Percentiles rank a stretch among this genome's conserved stretches.
phyloP scores from a whole-genome alignment of 345 rosid genomes.

The Turnera subulata region DNA sequence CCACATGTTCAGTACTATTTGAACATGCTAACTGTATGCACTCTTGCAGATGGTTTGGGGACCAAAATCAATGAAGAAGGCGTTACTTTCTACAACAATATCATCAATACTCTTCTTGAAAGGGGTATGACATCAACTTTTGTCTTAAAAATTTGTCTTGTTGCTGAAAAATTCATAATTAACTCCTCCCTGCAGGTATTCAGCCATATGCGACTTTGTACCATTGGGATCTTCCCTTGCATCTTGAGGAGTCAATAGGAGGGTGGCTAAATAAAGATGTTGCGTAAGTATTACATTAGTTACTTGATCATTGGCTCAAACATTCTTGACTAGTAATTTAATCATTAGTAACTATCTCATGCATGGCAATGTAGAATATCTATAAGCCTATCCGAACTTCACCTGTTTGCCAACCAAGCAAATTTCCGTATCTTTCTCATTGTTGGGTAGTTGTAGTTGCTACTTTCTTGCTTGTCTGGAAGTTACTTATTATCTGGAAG shows the following conservation, averaged over 20 bases:
- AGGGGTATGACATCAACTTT: slow-evolving; percentile 42
- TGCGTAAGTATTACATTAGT: slow-evolving; percentile 48
- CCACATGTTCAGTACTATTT: no score
- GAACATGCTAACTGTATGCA: neutral
- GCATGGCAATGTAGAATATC: no score
- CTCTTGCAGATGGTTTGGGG: slow-evolving; percentile 24
- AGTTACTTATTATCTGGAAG: no score
- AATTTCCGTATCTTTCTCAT: no score
- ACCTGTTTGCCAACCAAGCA: no score
- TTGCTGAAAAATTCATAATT: slow-evolving; percentile 6
- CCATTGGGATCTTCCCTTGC: slow-evolving; percentile 40
- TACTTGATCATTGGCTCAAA: no score
- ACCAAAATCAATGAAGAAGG: slow-evolving; percentile 24
- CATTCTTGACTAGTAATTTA: no score
- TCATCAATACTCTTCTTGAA: slow-evolving; percentile 24
- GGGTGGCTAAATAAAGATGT: slow-evolving; percentile 72
- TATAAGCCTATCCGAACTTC: no score
- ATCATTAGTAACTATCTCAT: no score
- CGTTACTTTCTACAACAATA: slow-evolving; percentile 27
- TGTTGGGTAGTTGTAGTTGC: no score
- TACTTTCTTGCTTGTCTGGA: no score
- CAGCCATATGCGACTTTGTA: slow-evolving; percentile 25
- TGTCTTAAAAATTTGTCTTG: slow-evolving; percentile 15
- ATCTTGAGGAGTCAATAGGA: slow-evolving; percentile 69
- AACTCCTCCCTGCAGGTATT: slow-evolving; percentile 22